Conservation (phyloP, 305 asterid genomes). For the Fraxinus nigra region DNA sequence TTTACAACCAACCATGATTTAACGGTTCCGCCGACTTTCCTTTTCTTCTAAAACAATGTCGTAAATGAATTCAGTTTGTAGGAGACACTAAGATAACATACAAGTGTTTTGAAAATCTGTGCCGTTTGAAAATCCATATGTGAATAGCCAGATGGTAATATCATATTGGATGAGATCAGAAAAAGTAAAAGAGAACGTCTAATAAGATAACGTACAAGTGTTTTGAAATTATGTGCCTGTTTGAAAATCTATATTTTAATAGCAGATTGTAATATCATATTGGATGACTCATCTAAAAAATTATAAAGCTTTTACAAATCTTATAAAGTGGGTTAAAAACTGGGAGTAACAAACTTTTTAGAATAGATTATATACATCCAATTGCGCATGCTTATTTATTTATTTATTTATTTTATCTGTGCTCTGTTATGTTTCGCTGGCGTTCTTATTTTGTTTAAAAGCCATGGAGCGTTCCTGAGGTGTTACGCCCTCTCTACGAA, state of each 20-base stretch:
- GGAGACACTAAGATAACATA: not conserved
- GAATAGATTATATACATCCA: not conserved
- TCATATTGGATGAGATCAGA: no score
- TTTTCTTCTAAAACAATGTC: not conserved
- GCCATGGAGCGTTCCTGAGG: slow-evolving; percentile 90
- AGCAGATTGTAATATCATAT: not conserved
- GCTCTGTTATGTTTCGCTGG: not conserved
- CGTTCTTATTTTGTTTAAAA: slow-evolving; percentile 17
- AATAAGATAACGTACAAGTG: not conserved
- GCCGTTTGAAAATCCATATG: not conserved
- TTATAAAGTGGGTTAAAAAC: not conserved
- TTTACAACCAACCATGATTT: not conserved
- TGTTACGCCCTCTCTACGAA: slow-evolving; percentile 80
- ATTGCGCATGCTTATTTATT: not conserved
- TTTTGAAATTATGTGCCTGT: not conserved
- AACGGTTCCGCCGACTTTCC: not conserved
- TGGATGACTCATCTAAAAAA: not conserved
- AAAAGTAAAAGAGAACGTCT: no score
- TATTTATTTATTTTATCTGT: not conserved
- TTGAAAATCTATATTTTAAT: not conserved
- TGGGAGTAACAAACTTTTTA: not conserved
- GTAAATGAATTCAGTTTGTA: not conserved
- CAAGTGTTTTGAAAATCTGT: not conserved
- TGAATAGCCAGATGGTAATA: no score
- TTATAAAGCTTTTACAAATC: not conserved